Evolutionary conservation across 2,329 filamentous ascomycete genomes (phyloP).

Genomic region (Aaosphaeria arxii): DNA sequence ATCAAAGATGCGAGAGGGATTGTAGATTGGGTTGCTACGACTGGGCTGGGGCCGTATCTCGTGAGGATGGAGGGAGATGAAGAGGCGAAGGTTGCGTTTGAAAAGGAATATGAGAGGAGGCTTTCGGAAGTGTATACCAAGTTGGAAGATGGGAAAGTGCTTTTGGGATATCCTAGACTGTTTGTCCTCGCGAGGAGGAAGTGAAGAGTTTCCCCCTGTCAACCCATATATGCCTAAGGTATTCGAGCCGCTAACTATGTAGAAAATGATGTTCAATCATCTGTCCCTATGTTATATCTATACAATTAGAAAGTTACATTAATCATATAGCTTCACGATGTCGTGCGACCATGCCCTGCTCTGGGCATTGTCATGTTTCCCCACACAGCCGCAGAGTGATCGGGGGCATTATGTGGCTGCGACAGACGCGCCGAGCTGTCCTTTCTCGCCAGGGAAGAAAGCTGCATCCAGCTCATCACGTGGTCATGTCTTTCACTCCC

Average conservation of each 20-base stretch:
- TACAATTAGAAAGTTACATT: no score
- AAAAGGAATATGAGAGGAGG: constrained; percentile 46
- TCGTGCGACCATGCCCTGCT: not conserved
- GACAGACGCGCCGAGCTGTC: constrained; percentile 8
- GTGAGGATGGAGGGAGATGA: constrained; percentile 45
- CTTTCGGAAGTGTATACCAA: constrained; percentile 45
- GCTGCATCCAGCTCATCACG: constrained; percentile 14
- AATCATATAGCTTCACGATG: no score
- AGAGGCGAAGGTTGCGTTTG: constrained; percentile 38
- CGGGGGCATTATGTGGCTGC: constrained; percentile 10
- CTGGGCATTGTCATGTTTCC: constrained; percentile 3
- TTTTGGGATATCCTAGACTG: constrained; percentile 55
- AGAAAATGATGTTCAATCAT: no score
- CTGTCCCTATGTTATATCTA: no score
- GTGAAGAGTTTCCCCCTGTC: constrained; percentile 1
- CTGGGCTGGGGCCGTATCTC: constrained; percentile 55
- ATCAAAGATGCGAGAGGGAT: constrained; percentile 49
- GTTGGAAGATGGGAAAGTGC: constrained; percentile 51
- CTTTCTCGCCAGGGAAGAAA: constrained; percentile 10
- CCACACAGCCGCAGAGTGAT: constrained; percentile 4
- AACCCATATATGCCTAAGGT: no score
- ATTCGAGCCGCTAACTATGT: no score
- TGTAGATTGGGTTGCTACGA: constrained; percentile 60
- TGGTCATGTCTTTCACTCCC: constrained; percentile 5
- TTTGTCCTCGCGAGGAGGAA: constrained; percentile 49